Conservation (phyloP, 345 rosid species). For the Melaleuca alternifolia region DNA sequence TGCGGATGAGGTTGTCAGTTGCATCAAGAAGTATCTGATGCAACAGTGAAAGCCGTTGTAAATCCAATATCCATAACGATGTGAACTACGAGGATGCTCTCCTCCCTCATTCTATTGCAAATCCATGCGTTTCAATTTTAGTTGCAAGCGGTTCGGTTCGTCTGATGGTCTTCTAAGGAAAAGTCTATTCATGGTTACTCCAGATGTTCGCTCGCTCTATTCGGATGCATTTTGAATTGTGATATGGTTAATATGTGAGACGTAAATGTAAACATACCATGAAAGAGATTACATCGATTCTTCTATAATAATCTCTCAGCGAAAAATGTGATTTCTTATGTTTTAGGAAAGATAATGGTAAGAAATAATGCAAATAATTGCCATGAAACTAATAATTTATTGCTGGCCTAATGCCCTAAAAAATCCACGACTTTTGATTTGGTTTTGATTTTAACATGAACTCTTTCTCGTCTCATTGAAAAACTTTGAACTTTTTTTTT, state of each 20-base stretch:
- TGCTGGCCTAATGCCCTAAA: background rate
- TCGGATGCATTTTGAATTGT: background rate
- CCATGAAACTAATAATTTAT: background rate
- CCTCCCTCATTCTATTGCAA: background rate
- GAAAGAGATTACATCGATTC: background rate
- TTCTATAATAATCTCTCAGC: background rate
- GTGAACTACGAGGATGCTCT: background rate
- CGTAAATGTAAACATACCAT: background rate
- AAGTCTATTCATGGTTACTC: too few species aligned
- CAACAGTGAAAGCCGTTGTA: constrained; percentile 31
- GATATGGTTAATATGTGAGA: background rate
- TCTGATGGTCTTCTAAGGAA: background rate
- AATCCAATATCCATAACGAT: background rate
- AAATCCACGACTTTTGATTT: too few species aligned
- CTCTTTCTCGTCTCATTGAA: too few species aligned
- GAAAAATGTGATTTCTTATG: background rate
- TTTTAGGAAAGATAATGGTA: too few species aligned
- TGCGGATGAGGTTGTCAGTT: constrained; percentile 42
- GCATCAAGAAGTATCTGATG: constrained; percentile 46
- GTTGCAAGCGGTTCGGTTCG: background rate
- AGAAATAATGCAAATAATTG: too few species aligned
- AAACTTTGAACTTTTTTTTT: too few species aligned
- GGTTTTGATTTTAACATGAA: too few species aligned
- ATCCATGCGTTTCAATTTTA: background rate
- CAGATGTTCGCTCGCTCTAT: background rate